Evolutionary conservation across 768 basidiomycete genomes (phyloP).

Genomic region (Coprinellus aureogranulatus): DNA sequence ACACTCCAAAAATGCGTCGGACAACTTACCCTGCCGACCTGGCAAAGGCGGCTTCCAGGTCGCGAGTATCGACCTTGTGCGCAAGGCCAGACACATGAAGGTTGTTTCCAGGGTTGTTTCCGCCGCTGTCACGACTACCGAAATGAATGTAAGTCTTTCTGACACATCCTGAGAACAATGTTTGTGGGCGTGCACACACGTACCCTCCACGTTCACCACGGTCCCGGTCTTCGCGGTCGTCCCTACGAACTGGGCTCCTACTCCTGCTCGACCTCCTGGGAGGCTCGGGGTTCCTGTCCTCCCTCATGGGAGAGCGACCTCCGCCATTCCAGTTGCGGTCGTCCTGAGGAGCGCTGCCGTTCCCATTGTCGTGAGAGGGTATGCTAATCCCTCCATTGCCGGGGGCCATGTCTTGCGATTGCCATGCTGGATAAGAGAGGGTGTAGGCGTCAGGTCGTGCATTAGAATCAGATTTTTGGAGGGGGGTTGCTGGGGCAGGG

Average conservation of each 20-base stretch:
- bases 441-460: conserved; percentile 36
- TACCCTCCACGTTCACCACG: conserved; percentile 49
- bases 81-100: conserved; percentile 60
- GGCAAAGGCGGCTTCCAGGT: conserved; percentile 84
- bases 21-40: conserved; percentile 62
- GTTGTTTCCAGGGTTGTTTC: conserved; percentile 61
- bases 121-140: conserved; percentile 26
- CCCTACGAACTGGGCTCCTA: conserved; percentile 56
- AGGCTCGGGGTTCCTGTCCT: conserved; percentile 38
- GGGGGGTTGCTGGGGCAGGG: not conserved
- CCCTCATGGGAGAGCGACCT: conserved; percentile 41
- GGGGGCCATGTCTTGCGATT: conserved; percentile 78
- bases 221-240: conserved; percentile 18
- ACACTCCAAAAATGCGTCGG: too few species aligned
- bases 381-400: conserved; percentile 66
- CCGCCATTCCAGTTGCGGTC: conserved; percentile 51
- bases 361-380: conserved; percentile 33
- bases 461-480: conserved; percentile 20
- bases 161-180: not conserved
- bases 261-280: conserved; percentile 74
- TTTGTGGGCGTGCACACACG: conserved; percentile 24
- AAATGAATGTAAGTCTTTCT: too few species aligned
- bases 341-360: conserved; percentile 2
- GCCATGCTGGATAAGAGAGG: conserved; percentile 63
- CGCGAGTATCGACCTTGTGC: conserved; percentile 68